These are phyloP conservation scores for Neurospora crassa DNA, from an alignment of 2,329 filamentous ascomycete genomes.

Conservation along the genomic window DNA sequence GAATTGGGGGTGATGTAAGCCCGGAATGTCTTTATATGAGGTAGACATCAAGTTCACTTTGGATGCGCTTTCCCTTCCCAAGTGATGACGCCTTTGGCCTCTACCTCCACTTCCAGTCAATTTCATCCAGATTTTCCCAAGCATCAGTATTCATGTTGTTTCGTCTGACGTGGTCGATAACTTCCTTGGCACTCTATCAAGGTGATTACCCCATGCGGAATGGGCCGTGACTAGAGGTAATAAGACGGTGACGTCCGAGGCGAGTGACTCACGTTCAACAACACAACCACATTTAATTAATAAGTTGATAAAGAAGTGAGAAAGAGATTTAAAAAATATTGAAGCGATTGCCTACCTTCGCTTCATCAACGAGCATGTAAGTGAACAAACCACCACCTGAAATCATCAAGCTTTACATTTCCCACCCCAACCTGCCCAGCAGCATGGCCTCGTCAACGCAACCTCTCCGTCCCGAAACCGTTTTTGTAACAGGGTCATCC, in stretches of 20 bases:
- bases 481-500: constrained; percentile 37
- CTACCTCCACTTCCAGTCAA: background rate
- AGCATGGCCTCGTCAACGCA: constrained; percentile 2
- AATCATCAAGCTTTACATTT: background rate
- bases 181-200: background rate
- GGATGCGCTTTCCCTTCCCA: background rate
- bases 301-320: background rate
- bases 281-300: background rate
- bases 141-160: background rate
- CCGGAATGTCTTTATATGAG: background rate
- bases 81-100: background rate
- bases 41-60: background rate
- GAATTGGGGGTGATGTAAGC: background rate
- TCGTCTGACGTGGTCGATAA: background rate
- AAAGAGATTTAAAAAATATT: background rate
- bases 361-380: background rate
- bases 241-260: background rate
- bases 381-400: background rate
- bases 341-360: background rate
- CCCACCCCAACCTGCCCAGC: background rate
- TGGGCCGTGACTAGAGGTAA: background rate
- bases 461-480: constrained; percentile 2
- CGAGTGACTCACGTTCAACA: background rate
- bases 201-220: background rate
- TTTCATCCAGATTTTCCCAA: too few species aligned